Conservation (phyloP, 495 filamentous ascomycete genomes). For the Aeminium ludgeri region DNA sequence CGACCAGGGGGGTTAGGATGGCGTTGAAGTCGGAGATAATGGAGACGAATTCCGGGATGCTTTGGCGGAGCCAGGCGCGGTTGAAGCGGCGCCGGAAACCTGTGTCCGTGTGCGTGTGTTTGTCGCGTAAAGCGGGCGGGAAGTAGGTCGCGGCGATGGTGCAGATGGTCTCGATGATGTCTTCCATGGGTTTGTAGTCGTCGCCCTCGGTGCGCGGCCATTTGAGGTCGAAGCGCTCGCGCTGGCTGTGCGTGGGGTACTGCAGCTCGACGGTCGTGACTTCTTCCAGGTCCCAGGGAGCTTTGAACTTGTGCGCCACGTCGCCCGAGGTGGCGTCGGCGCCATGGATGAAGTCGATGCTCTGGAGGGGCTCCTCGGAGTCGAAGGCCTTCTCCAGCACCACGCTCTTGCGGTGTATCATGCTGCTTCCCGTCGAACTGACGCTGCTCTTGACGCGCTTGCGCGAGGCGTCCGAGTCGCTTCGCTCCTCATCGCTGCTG, state of each 20-base stretch:
- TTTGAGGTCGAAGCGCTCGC: conserved; percentile 50
- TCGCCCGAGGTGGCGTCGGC: conserved; percentile 13
- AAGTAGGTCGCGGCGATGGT: conserved; percentile 59
- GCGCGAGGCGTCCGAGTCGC: conserved; percentile 12
- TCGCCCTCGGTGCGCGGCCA: conserved; percentile 48
- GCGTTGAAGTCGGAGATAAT: conserved; percentile 63
- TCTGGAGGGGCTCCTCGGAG: background rate
- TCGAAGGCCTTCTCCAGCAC: conserved; percentile 2
- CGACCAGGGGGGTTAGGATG: conserved; percentile 12
- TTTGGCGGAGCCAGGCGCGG: conserved; percentile 44
- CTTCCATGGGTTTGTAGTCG: conserved; percentile 69
- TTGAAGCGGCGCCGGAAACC: conserved; percentile 59
- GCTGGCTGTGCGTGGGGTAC: conserved; percentile 20
- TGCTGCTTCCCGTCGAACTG: conserved; percentile 6
- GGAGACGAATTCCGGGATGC: conserved; percentile 48
- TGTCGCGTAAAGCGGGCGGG: conserved; percentile 41
- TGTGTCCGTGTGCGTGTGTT: conserved; percentile 53
- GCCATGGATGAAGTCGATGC: conserved; percentile 9
- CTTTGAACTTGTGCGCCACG: conserved; percentile 8
- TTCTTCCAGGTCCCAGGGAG: conserved; percentile 2
- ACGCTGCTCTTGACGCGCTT: conserved; percentile 16
- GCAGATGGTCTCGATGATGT: conserved; percentile 67
- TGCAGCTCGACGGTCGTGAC: conserved; percentile 20
- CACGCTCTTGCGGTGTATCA: conserved; percentile 1
- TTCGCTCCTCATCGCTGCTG: conserved; percentile 6